These are phyloP conservation scores for Diplodia mutila DNA, from an alignment of 2,329 filamentous ascomycete genomes.

Conservation along the genomic window DNA sequence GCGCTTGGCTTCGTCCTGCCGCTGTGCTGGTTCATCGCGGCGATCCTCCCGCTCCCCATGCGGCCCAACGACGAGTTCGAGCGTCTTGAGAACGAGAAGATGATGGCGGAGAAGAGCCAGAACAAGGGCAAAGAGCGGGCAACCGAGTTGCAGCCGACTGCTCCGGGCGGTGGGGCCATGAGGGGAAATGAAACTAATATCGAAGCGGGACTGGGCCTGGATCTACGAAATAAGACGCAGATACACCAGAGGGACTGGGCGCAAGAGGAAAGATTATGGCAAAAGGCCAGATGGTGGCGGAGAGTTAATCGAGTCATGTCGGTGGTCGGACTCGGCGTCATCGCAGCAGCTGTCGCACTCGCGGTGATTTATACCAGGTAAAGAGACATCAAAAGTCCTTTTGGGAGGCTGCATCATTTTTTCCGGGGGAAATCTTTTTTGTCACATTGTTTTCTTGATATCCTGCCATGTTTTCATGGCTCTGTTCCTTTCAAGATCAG, in stretches of 20 bases:
- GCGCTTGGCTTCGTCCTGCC: constrained; percentile 23
- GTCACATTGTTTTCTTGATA: constrained; percentile 7
- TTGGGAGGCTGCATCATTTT: not conserved
- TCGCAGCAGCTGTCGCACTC: constrained; percentile 15
- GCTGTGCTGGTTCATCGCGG: constrained; percentile 22
- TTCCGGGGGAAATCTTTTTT: not conserved
- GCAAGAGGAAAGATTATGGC: constrained; percentile 11
- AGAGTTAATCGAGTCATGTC: constrained; percentile 18
- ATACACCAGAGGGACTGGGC: constrained; percentile 12
- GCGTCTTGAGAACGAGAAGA: not conserved
- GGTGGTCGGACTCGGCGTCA: constrained; percentile 3
- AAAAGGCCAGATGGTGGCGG: constrained; percentile 22
- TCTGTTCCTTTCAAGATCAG: constrained; percentile 7
- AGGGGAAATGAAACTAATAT: constrained; percentile 17
- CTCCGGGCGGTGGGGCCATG: not conserved
- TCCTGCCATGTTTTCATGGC: constrained; percentile 5
- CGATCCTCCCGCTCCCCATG: constrained; percentile 12
- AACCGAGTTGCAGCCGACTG: not conserved
- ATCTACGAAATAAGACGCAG: constrained; percentile 4
- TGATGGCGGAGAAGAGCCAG: constrained; percentile 6
- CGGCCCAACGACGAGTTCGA: constrained; percentile 9
- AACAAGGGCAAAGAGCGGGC: constrained; percentile 9
- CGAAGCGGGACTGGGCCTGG: constrained; percentile 14
- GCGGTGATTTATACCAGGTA: constrained; percentile 12
- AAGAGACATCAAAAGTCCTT: not conserved